Evolutionary conservation across 2,329 filamentous ascomycete genomes (phyloP), one percentile per base, ranked within the genome.

Genomic region (Aspergillus clavatus): DNA sequence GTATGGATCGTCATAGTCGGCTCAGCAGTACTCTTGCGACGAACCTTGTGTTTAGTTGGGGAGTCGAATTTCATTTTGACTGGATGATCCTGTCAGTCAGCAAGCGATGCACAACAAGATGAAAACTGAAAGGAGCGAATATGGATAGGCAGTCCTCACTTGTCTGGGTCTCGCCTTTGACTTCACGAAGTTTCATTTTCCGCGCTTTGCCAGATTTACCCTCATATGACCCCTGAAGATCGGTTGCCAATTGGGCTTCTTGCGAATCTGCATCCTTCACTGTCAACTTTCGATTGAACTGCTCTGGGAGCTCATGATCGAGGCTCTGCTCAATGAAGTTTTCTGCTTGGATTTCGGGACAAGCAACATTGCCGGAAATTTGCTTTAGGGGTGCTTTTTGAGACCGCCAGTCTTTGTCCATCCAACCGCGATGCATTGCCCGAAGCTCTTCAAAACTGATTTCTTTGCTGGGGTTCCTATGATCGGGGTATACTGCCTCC

Each of bases 1-100:
- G 93, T 98, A 62, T 97, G 89, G 54, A 98, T 81, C 0, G 93
- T 98, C 90, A 98, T 96, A 1, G 93, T 98, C n/a, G 90, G 87
- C 67, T 97, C 91, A 27, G 75, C 71, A 8, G 76, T 77, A 41
- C 83, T 83, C 65, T 86, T 93, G 66, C 87, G 87, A 53, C 84
- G 86, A 44, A 91, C 77, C 67, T 94, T 97, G 3, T 82, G 83
- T n/a, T 83, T 81, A 0, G 87, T 87, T 0, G 90, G 91, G 2
- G 91, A 96, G 59, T 93, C 88, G 43, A 97, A 74, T 57, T 96
- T 96, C 46, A 89, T 86, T 75, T 95, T 93, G 67, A 97, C 89
- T 93, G 55, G 18, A 22, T 26, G n/a, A 6, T 40, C 22, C 12
- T 16, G 19, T 41, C 18, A 43, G 43, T 19, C 11, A 51, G 38